A percentile compares a stretch with the other conserved stretches of the same genome.
Conservation (phyloP, 164 flowering plant genomes). For the Liquidambar formosana region DNA sequence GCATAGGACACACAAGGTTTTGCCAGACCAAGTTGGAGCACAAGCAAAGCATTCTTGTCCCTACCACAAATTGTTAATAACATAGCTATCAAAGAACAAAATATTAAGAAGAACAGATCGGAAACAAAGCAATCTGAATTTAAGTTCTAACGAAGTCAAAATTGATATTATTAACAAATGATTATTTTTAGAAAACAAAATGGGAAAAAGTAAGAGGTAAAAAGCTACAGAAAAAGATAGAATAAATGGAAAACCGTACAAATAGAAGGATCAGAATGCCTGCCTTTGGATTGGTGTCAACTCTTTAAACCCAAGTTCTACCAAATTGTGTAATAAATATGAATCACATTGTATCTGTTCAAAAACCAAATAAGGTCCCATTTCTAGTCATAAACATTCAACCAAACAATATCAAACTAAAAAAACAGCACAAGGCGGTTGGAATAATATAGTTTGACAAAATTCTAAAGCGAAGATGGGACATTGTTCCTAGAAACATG, state of each 20-base stretch:
- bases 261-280: slow-evolving; percentile 95
- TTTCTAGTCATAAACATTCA: not conserved
- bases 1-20: slow-evolving; percentile 86
- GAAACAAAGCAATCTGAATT: not conserved
- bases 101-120: not conserved
- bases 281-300: slow-evolving; percentile 99
- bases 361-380: slow-evolving; percentile 7
- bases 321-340: slow-evolving; percentile 60
- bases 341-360: slow-evolving; percentile 64
- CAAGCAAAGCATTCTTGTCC: slow-evolving; percentile 96
- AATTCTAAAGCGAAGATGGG: slow-evolving; percentile 71
- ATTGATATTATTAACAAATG: not conserved
- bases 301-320: slow-evolving; percentile 78
- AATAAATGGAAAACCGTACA: slow-evolving; percentile 58
- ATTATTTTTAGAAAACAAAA: not conserved
- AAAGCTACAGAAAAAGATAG: too few species aligned
- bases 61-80: slow-evolving; percentile 31
- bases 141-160: not conserved
- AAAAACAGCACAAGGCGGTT: not conserved
- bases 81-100: not conserved
- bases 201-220: too few species aligned
- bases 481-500: slow-evolving; percentile 72
- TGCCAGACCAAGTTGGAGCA: slow-evolving; percentile 99
- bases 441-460: slow-evolving; percentile 17
- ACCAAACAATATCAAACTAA: not conserved